Percentiles rank a stretch among this genome's conserved stretches.
Evolutionary conservation across 192 early-diverging fungal genomes (phyloP).

Genomic region (Rhizophlyctis rosea): DNA sequence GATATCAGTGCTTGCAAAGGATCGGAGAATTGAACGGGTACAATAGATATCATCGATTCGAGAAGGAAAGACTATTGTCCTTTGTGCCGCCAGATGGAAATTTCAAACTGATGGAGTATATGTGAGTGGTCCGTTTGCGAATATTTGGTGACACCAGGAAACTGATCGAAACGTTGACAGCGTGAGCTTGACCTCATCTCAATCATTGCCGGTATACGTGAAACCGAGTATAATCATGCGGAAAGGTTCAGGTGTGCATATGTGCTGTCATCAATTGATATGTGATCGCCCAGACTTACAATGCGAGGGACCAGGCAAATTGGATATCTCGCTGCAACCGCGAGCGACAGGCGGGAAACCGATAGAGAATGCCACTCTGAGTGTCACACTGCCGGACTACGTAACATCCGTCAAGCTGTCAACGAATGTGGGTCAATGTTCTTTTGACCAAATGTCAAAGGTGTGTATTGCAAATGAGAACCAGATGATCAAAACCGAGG

Average conservation of each 20-base stretch:
- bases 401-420: conserved; percentile 56
- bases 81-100: conserved; percentile 94
- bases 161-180: conserved; percentile 29
- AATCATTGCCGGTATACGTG: conserved; percentile 58
- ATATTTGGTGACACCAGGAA: not conserved
- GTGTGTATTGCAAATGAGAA: not conserved
- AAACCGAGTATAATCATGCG: conserved; percentile 60
- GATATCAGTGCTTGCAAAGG: conserved; percentile 6
- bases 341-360: conserved; percentile 62
- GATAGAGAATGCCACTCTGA: conserved; percentile 58
- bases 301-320: conserved; percentile 64
- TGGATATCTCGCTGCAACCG: conserved; percentile 65
- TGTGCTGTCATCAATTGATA: not conserved
- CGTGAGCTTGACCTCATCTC: conserved; percentile 53
- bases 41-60: conserved; percentile 71
- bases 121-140: conserved; percentile 12
- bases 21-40: not conserved
- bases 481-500: not conserved
- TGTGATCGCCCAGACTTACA: not conserved
- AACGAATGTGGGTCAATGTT: conserved; percentile 61
- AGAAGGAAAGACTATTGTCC: conserved; percentile 71
- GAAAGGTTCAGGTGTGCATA: conserved; percentile 50
- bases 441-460: conserved; percentile 65
- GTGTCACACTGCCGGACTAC: conserved; percentile 51
- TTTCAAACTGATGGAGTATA: conserved; percentile 84